Evolutionary conservation across 2,329 filamentous ascomycete genomes (phyloP).

Genomic region (Harringtonia lauricola): DNA sequence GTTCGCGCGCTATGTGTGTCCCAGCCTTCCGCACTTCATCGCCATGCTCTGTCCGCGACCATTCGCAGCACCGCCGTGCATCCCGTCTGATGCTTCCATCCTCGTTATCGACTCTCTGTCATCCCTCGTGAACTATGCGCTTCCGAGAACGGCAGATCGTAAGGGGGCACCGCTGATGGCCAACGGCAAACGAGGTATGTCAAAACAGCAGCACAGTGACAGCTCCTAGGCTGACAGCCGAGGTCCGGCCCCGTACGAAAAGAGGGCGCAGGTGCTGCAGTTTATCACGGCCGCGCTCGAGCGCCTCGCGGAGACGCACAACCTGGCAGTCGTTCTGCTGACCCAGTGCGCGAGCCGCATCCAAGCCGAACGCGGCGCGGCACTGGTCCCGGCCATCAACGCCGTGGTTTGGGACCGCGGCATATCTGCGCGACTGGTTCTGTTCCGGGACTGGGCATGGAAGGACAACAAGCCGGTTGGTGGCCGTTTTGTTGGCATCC

Average conservation of each 20-base stretch:
- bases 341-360: conserved; percentile 79
- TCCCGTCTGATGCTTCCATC: conserved; percentile 52
- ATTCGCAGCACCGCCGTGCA: conserved; percentile 46
- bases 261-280: conserved; percentile 37
- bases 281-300: conserved; percentile 59
- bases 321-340: conserved; percentile 63
- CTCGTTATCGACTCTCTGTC: conserved; percentile 73
- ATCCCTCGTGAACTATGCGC: conserved; percentile 63
- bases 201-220: too few species aligned
- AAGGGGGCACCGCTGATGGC: conserved; percentile 8
- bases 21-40: conserved; percentile 60
- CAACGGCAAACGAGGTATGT: conserved; percentile 9
- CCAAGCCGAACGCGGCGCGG: conserved; percentile 52
- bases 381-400: conserved; percentile 64
- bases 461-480: conserved; percentile 32
- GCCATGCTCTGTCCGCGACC: conserved; percentile 63
- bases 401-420: conserved; percentile 71
- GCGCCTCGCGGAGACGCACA: conserved; percentile 62
- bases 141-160: conserved; percentile 43
- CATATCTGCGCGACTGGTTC: conserved; percentile 58
- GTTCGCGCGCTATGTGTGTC: conserved; percentile 38
- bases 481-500: conserved; percentile 49
- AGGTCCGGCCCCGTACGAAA: conserved; percentile 9
- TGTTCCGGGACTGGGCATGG: conserved; percentile 70
- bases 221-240: not conserved